Evolutionary conservation across 805 yeast species (phyloP), one percentile per base, ranked within the genome.

Genomic region (Candida nitratophila): DNA sequence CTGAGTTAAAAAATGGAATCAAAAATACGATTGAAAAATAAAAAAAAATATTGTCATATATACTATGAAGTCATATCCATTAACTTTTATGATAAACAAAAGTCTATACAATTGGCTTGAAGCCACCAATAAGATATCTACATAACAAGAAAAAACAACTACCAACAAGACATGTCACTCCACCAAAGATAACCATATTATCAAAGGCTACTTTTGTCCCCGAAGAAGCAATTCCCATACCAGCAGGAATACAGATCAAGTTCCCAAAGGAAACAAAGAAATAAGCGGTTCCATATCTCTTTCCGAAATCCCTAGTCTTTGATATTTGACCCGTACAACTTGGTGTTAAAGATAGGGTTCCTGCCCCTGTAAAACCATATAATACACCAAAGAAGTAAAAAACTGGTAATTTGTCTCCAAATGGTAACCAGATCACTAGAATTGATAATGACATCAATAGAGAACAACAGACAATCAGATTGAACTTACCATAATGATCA

Each of bases 261-360:
- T 70, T 65, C 15, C 73, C 65, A 44, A 78, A 64, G 29, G 60
- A 50, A 33, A 71, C 66, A 42, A 67, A 65, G 44, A 72, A 78
- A 57, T 81, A 83, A 46, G 81, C 74, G 4, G 88, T 74, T 0
- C 91, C 90, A 53, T 80, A 85, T 26, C 83, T 61, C 50, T 76
- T 79, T 15, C 91, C 91, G 53, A 83, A 82, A 45, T 81, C 77
- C 46, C 71, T 68, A 0, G 82, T 79, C 15, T 71, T 73, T n/a
- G 82, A 75, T 26, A 85, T 77, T 39, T 76, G 74, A 0, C 85
- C 76, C n/a, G 82, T 71, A 48, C 90, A 83, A 4, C 78, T 80
- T 0, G 91, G 88, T 0, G 84, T 74, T 41, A 84, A 54, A 0
- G 86, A 72, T 36, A 85, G 64, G 5, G 83, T 76, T 17, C 84